phyloP scores from a whole-genome alignment of 2,329 filamentous ascomycete species.

The Lasiodiplodia gonubiensis region DNA sequence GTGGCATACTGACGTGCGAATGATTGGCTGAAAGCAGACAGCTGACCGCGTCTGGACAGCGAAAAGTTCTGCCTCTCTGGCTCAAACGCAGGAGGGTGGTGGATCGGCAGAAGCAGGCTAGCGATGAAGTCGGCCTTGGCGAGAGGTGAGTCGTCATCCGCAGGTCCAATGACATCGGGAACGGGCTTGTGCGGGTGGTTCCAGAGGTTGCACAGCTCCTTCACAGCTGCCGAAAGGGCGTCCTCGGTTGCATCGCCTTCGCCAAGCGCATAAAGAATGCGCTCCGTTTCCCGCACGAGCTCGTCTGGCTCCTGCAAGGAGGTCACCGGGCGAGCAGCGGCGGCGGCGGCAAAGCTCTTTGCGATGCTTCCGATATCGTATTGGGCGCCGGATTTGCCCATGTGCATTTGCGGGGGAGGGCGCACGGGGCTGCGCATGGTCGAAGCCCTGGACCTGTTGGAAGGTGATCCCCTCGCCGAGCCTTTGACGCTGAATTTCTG shows the following conservation, averaged over 20 bases:
- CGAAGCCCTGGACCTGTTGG: constrained; percentile 31
- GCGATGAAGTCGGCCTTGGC: constrained; percentile 82
- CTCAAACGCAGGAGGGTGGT: constrained; percentile 66
- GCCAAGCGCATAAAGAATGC: constrained; percentile 59
- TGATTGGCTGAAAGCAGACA: constrained; percentile 37
- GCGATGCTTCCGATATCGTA: constrained; percentile 74
- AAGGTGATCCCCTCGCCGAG: constrained; percentile 33
- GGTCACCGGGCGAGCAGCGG: constrained; percentile 57
- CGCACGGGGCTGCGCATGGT: constrained; percentile 35
- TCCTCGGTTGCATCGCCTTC: constrained; percentile 39
- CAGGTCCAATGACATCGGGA: constrained; percentile 29
- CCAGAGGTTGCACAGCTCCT: constrained; percentile 48
- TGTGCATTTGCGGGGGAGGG: constrained; percentile 13
- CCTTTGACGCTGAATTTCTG: constrained; percentile 50
- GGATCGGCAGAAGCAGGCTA: constrained; percentile 76
- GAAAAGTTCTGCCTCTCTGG: constrained; percentile 33
- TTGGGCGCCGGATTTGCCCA: constrained; percentile 50
- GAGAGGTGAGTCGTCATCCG: constrained; percentile 62
- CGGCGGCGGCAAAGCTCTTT: constrained; percentile 51
- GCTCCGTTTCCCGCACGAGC: constrained; percentile 77
- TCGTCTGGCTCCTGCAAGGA: constrained; percentile 71
- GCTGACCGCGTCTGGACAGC: constrained; percentile 35
- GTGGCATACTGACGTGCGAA: constrained; percentile 29
- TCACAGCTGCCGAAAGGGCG: constrained; percentile 38
- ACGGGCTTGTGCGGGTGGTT: constrained; percentile 62